A percentile compares a stretch with the other conserved stretches of the same genome.
Evolutionary conservation across 2,329 filamentous ascomycete genomes (phyloP).

Genomic region (Sporothrix inflata): DNA sequence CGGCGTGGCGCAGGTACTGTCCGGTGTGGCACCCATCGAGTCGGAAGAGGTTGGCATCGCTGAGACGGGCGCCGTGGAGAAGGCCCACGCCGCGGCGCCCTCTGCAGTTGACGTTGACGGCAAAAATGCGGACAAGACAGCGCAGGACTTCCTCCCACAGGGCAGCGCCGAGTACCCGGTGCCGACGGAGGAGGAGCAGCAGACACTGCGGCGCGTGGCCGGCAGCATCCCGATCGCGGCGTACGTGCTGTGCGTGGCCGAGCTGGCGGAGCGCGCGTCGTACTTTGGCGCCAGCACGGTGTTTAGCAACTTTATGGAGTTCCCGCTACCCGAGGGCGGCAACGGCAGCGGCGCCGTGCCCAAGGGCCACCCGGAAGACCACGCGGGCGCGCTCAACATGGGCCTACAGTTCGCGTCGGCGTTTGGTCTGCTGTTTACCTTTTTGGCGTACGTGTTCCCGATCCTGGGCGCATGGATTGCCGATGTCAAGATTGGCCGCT

Average conservation of each 20-base stretch:
- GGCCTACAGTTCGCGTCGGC: slow-evolving; percentile 48
- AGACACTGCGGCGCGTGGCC: neutral
- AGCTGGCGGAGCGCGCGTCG: slow-evolving; percentile 54
- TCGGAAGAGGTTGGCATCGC: neutral
- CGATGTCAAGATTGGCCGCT: slow-evolving; percentile 68
- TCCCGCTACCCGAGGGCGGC: slow-evolving; percentile 51
- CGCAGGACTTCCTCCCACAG: neutral
- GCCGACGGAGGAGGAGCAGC: neutral
- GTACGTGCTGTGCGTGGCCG: neutral
- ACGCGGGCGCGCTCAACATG: neutral
- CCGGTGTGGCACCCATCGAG: neutral
- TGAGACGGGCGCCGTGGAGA: neutral
- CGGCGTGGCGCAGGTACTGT: neutral
- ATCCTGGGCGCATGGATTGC: slow-evolving; percentile 60
- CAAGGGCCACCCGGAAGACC: slow-evolving; percentile 26
- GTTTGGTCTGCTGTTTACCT: slow-evolving; percentile 50
- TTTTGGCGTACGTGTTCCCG: slow-evolving; percentile 54
- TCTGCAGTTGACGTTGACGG: neutral
- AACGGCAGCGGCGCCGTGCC: slow-evolving; percentile 43
- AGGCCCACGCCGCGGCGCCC: neutral
- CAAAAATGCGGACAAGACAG: neutral
- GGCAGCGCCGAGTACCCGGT: neutral
- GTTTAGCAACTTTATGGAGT: slow-evolving; percentile 61
- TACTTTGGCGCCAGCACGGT: slow-evolving; percentile 56
- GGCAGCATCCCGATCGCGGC: neutral